phyloP scores from a whole-genome alignment of 176 grass and related monocot species.

The Oryza meridionalis region DNA sequence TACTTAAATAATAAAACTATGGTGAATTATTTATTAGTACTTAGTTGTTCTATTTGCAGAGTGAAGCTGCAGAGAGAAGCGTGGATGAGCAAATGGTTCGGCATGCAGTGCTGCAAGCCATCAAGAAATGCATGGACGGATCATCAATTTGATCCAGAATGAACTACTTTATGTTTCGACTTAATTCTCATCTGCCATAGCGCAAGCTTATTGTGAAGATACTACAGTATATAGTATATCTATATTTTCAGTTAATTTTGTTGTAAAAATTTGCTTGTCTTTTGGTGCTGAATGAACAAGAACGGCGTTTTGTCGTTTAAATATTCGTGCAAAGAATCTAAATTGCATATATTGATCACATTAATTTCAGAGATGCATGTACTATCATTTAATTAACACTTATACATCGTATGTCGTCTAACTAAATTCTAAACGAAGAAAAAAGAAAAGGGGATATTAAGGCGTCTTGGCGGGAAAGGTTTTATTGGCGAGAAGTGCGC shows the following conservation, averaged over 20 bases:
- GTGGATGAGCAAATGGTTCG: slow-evolving; percentile 62
- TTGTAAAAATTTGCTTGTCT: not conserved
- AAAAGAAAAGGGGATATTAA: not conserved
- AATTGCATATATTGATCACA: not conserved
- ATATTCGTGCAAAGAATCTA: not conserved
- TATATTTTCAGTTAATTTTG: not conserved
- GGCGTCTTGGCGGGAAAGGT: not conserved
- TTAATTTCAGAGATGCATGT: too few species aligned
- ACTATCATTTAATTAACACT: too few species aligned
- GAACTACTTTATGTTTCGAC: not conserved
- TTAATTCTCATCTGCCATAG: not conserved
- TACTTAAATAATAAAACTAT: too few species aligned
- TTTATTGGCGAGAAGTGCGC: slow-evolving; percentile 50
- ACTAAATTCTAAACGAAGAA: not conserved
- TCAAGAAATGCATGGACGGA: slow-evolving; percentile 46
- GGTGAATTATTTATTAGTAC: too few species aligned
- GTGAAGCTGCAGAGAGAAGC: slow-evolving; percentile 29
- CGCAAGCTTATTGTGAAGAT: not conserved
- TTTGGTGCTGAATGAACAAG: not conserved
- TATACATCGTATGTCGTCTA: too few species aligned
- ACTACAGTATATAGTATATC: too few species aligned
- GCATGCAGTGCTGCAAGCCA: slow-evolving; percentile 59
- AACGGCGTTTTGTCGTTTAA: not conserved
- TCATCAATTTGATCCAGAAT: not conserved
- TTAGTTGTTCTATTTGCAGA: not conserved